Conservation (phyloP, 2,329 filamentous ascomycete genomes). For the Rutstroemia sp. region DNA sequence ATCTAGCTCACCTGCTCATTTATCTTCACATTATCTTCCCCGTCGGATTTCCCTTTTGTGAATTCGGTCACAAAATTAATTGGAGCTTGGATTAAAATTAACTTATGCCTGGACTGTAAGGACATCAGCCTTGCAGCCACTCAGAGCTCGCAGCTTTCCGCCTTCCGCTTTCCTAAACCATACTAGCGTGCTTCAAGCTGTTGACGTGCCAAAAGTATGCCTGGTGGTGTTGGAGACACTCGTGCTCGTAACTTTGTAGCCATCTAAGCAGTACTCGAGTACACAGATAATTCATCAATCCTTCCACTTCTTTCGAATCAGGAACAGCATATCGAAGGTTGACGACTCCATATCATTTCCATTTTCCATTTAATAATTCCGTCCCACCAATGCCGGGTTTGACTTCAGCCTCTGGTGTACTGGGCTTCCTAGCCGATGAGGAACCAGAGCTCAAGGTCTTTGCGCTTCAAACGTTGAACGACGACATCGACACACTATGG, state of each 20-base stretch:
- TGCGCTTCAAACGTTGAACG: conserved; percentile 88
- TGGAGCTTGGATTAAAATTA: too few relatives aligned
- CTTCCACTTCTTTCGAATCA: not conserved
- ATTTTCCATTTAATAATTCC: not conserved
- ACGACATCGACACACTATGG: conserved; percentile 95
- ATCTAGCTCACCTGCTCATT: too few relatives aligned
- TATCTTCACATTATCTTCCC: too few relatives aligned
- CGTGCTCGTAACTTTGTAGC: not conserved
- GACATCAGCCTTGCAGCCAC: too few relatives aligned
- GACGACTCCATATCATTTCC: not conserved
- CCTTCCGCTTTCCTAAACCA: not conserved
- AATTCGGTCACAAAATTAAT: too few relatives aligned
- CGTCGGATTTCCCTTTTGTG: too few relatives aligned
- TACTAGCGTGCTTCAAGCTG: conserved; percentile 1
- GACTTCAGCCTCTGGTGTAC: conserved; percentile 86
- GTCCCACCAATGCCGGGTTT: conserved; percentile 69
- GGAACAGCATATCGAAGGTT: not conserved
- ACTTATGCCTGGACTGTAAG: too few relatives aligned
- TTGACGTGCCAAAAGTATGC: conserved; percentile 11
- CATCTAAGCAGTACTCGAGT: not conserved
- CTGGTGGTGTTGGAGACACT: conserved; percentile 1
- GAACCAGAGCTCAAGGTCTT: conserved; percentile 92
- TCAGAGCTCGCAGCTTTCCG: not conserved
- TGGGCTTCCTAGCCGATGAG: conserved; percentile 92
- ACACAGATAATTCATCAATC: not conserved